A percentile compares a stretch with the other conserved stretches of the same genome.
Conservation (phyloP, 2,329 filamentous ascomycete species). For the Dactylellina drechsleri region DNA sequence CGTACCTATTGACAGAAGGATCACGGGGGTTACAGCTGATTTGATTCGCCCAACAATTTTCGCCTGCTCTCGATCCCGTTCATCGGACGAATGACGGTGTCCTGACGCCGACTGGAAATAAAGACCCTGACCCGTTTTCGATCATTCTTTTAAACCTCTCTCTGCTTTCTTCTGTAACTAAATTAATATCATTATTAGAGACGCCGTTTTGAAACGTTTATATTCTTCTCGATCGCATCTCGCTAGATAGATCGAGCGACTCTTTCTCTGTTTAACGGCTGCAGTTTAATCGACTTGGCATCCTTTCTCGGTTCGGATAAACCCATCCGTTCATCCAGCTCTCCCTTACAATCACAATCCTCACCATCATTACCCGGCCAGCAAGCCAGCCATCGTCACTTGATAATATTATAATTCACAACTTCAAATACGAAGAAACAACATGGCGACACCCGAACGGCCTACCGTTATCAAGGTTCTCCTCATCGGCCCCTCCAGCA, state of each 20-base stretch:
- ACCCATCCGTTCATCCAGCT: neutral
- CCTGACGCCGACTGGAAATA: conserved; percentile 15
- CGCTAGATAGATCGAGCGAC: too few relatives aligned
- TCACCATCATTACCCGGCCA: neutral
- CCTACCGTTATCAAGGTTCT: conserved; percentile 67
- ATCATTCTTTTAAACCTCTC: neutral
- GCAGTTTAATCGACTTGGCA: too few relatives aligned
- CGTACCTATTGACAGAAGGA: too few relatives aligned
- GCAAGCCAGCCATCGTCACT: neutral
- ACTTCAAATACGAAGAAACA: neutral
- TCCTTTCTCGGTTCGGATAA: neutral
- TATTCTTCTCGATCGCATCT: neutral
- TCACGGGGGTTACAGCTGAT: conserved; percentile 14
- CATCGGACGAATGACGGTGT: conserved; percentile 53
- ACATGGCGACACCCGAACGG: conserved; percentile 43
- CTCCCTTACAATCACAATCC: conserved; percentile 1
- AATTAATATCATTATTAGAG: neutral
- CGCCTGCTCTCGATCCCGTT: neutral
- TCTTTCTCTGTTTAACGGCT: neutral
- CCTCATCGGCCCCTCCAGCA: conserved; percentile 69
- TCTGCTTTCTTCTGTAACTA: neutral
- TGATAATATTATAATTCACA: neutral
- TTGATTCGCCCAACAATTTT: conserved; percentile 33
- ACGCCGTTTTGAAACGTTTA: too few relatives aligned
- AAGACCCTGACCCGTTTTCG: neutral